Evolutionary conservation across 495 filamentous ascomycete species (phyloP).

Genomic region (Cercophora scortea): DNA sequence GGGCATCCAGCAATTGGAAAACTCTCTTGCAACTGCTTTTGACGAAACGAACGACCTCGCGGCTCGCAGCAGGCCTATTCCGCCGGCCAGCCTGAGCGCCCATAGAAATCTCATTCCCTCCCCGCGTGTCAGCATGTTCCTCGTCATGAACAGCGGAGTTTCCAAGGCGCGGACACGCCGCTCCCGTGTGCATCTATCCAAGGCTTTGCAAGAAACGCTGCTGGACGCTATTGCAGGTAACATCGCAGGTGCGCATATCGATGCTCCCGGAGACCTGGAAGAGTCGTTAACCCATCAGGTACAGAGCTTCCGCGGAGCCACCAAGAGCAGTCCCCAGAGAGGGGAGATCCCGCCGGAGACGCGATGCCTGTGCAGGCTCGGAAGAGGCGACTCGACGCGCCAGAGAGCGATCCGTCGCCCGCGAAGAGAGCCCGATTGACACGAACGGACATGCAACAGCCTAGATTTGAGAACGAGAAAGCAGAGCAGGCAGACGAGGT

Average conservation of each 20-base stretch:
- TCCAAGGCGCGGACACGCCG: conserved; percentile 11
- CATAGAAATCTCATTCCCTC: not conserved
- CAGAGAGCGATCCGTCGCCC: conserved; percentile 8
- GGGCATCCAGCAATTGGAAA: conserved; percentile 1
- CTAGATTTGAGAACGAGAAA: conserved; percentile 15
- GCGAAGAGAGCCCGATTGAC: conserved; percentile 18
- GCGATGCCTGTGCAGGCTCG: conserved; percentile 6
- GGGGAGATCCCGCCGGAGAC: conserved; percentile 5
- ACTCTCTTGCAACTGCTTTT: conserved; percentile 3
- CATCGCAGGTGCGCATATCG: conserved; percentile 7
- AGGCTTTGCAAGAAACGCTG: conserved; percentile 13
- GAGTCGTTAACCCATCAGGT: conserved; percentile 10
- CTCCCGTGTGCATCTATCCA: conserved; percentile 8
- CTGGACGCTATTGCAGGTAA: conserved; percentile 12
- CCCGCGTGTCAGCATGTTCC: conserved; percentile 5
- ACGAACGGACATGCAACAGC: conserved; percentile 11
- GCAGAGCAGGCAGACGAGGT: conserved; percentile 12
- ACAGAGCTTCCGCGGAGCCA: conserved; percentile 14
- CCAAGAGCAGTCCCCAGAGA: conserved; percentile 9
- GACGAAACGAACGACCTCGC: conserved; percentile 8
- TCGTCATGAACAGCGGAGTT: conserved; percentile 14
- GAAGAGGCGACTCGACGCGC: conserved; percentile 13
- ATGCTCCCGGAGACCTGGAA: conserved; percentile 1
- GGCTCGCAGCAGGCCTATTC: conserved; percentile 8
- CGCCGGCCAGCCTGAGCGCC: conserved; percentile 9